Evolutionary conservation across 2,329 filamentous ascomycete species (phyloP), one percentile per base, ranked within the genome.

Genomic region (Ophiostoma himal-ulmi): DNA sequence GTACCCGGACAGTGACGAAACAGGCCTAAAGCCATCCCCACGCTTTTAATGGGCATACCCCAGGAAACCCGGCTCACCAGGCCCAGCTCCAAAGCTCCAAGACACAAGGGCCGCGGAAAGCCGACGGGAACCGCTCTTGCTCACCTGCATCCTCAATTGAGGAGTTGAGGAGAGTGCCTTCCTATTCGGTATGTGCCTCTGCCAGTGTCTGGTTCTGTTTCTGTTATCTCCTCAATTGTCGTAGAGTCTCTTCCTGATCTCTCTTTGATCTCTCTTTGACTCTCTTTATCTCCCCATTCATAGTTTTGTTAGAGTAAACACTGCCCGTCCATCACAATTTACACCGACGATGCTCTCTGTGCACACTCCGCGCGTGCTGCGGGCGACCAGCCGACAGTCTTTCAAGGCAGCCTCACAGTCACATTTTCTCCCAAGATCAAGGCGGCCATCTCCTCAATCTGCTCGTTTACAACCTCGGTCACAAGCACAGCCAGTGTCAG

Each of bases 71-170:
- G 62, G 36, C 20, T 37, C 34, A 22, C 37, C 37, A 48, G 65
- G 34, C 36, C 39, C 26, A n/a, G 44, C 57, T 17, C 57, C 57
- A 34, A 30, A 30, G 57, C 57, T 62, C 30, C 26, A 62, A 60
- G 54, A 60, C 11, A 26, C 57, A 48, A 30, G 62, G 37, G 37
- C 64, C 36, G 65, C 13, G n/a, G n/a, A 67, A 41, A 67, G 65
- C 65, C 65, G 65, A 67, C 39, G 65, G 22, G 37, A 67, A 48
- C 65, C 65, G 65, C 65, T 67, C 65, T 8, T 41, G 57, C 57
- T 62, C 57, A 62, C 52, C 22, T 30, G 54, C 41, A 44, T 62
- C 26, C 26, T 62, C 26, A 30, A 62, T 62, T 62, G 57, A 34
- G 62, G 60, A 64, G 60, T 36, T 62, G 57, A 34, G 62, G 60